phyloP scores from a whole-genome alignment of 2,329 filamentous ascomycete species.

The Botryotinia convoluta region DNA sequence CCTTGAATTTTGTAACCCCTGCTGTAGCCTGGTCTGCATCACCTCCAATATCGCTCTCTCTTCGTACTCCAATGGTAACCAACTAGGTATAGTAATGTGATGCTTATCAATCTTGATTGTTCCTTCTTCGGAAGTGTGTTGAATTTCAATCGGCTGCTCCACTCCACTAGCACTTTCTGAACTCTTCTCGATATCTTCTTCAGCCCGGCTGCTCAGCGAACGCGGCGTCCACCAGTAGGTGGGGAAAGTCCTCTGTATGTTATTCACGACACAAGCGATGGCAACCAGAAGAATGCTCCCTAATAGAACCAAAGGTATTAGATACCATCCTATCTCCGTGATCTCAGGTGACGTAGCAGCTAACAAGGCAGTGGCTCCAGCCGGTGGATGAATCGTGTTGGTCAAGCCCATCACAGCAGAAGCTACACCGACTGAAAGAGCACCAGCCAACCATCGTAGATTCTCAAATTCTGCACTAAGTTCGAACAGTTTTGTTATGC shows the following conservation, averaged over 20 bases:
- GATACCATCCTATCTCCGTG: constrained; percentile 62
- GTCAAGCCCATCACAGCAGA: constrained; percentile 66
- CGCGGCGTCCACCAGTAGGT: constrained; percentile 54
- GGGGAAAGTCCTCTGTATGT: constrained; percentile 62
- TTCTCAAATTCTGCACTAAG: constrained; percentile 46
- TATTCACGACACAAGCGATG: constrained; percentile 65
- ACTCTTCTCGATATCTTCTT: constrained; percentile 15
- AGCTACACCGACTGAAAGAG: constrained; percentile 61
- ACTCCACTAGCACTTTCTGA: background rate
- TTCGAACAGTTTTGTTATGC: constrained; percentile 63
- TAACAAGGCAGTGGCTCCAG: constrained; percentile 69
- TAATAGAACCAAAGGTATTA: constrained; percentile 62
- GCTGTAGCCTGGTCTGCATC: constrained; percentile 24
- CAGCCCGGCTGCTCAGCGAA: background rate
- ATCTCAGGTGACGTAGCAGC: constrained; percentile 59
- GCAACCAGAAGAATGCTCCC: constrained; percentile 59
- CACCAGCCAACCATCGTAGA: constrained; percentile 62
- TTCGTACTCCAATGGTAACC: constrained; percentile 28
- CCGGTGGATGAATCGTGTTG: constrained; percentile 71
- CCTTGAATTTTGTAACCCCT: constrained; percentile 2
- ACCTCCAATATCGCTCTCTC: constrained; percentile 29
- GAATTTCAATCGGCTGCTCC: background rate
- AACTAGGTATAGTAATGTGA: constrained; percentile 26
- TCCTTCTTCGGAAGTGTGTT: background rate
- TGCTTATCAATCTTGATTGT: constrained; percentile 24